Base-by-base conservation (phyloP, 495 filamentous ascomycete genomes). In the Chaetomium tenue region DNA sequence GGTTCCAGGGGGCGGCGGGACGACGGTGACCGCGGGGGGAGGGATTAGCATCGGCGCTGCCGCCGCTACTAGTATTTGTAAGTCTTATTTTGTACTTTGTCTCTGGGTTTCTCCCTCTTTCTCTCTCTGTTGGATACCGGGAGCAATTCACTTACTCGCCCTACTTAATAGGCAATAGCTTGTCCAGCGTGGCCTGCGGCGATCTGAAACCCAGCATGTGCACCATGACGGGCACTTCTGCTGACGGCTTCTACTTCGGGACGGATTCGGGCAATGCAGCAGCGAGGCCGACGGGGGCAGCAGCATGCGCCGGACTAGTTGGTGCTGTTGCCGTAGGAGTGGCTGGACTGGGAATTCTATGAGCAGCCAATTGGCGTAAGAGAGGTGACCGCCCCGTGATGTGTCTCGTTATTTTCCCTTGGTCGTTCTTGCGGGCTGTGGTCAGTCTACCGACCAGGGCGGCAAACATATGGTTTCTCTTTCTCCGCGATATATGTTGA, bases 11-110 rank as follows among this genome's bases (percentile, higher is more conserved):
- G 80, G 78, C 51, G 82, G 81, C 7, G 79, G 82, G 12, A 84
- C 81, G 3, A 81, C 82, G 15, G 73, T 83, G 22, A 78, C 81
- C 18, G 76, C 78, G 18, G 74, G 71, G 22, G 71, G 59, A 42
- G 71, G 68, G 22, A 51, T 64, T 6, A 75, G 67, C 8, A 66
- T 75, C 13, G 78, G 74, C 1, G 48, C 76, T 8, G 73, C 81
- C 8, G 80, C 80, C 44, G 88, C 88, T 9, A 82, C 80, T 5
- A 83, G 84, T 20, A 85, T 90, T 11, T 92, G 89, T 74, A 83
- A 47, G 72, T 42, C 33, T 12, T 28, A 33, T 33, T 18, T 7
- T 30, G 6, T 30, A 6, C 28, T 30, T 55, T 37, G 20, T 3
- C 30, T 52, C 22, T n/a, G 44, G 15, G 23, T 30, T 42, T 23